These are phyloP conservation scores for Podospora bellae-mahoneyi DNA, from an alignment of 495 filamentous ascomycete species.

Conservation along the genomic window DNA sequence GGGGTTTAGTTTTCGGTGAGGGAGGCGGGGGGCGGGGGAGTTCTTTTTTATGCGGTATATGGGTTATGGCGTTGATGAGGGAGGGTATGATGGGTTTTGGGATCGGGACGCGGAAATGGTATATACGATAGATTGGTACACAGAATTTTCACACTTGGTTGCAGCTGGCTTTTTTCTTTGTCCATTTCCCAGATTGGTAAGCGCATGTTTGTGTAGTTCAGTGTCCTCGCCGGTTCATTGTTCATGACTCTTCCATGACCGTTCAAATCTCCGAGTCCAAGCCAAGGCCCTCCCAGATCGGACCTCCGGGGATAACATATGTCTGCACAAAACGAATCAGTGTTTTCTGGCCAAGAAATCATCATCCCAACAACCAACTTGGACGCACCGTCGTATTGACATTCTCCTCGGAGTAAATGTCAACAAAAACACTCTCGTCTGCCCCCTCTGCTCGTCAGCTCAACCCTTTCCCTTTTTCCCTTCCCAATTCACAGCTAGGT, in stretches of 20 bases:
- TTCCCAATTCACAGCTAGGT: neutral
- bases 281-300: conserved; percentile 38
- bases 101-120: neutral
- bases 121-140: neutral
- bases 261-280: neutral
- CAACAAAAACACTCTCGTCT: conserved; percentile 52
- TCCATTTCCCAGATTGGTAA: too few species aligned
- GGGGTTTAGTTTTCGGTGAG: neutral
- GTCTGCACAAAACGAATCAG: conserved; percentile 26
- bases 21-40: too few species aligned
- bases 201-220: too few species aligned
- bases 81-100: too few species aligned
- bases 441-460: neutral
- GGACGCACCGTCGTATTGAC: conserved; percentile 32
- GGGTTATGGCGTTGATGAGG: neutral
- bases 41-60: neutral
- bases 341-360: too few species aligned
- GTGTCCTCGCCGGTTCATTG: too few species aligned
- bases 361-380: too few species aligned
- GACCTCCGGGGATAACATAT: conserved; percentile 45
- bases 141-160: neutral
- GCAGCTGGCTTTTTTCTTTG: too few species aligned
- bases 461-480: too few species aligned
- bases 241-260: neutral
- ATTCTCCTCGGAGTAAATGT: conserved; percentile 44